Evolutionary conservation across 2,329 filamentous ascomycete species (phyloP), one percentile per base, ranked within the genome.

Genomic region (Phialophora verrucosa): DNA sequence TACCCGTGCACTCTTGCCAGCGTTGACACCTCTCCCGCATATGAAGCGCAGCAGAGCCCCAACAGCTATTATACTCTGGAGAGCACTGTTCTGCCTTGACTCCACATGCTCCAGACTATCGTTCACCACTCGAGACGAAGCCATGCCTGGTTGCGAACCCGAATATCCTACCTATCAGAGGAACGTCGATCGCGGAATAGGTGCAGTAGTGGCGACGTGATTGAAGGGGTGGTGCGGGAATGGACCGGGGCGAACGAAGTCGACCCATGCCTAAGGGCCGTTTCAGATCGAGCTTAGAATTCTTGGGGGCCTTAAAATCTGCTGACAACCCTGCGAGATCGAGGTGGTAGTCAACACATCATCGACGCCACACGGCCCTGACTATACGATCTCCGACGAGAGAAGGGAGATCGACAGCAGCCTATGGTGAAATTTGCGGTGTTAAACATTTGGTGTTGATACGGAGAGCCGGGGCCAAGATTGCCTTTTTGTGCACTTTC

Each of bases 251-350:
- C 25, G 49, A 29, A 29, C 10, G 10, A 5, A 27, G 49, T 51
- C 49, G 12, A 23, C 10, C 23, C 3, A 10, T 17, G 49, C 20
- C 49, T 14, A 29, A 8, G 57, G 42, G 42, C 42, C 23, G 57
- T 59, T 59, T 59, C 57, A 51, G 42, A 47, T 20, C 23, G 44
- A 44, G 20, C 27, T 59, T 20, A 10, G 49, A 20, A n/a, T n/a
- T 7, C 38, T 8, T 2, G 49, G 49, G 20, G 10, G 49, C 23
- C 49, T 27, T 51, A 27, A 12, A 59, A 50, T 31, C 12, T 50
- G 57, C 38, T 25, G 42, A 59, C 57, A 59, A 49, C 57, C 57
- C 44, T 59, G 38, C 38, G 12, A n/a, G 38, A n/a, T 44, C 38
- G 38, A 42, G 14, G 38, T 17, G 14, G 14, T 42, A n/a, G 38